These are phyloP conservation scores for Halophytophthora batemanensis DNA, from an alignment of 352 stramenopile species.

Conservation along the genomic window DNA sequence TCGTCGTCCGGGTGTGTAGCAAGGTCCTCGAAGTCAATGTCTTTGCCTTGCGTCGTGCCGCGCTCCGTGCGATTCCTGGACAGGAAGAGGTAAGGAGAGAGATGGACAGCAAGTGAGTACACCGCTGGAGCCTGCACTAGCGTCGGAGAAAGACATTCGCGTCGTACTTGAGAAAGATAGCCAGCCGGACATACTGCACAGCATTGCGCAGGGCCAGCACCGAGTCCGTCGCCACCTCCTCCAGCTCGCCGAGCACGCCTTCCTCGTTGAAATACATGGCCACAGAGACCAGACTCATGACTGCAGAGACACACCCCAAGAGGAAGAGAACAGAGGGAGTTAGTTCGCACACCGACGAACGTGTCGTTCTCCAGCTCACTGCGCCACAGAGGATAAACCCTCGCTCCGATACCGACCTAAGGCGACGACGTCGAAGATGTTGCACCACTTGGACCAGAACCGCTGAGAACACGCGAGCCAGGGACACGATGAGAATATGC, in stretches of 20 bases:
- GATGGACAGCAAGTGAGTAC: background rate
- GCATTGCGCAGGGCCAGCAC: slow-evolving; percentile 75
- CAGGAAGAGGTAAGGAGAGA: background rate
- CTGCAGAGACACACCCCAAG: slow-evolving; percentile 27
- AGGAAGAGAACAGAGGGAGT: background rate
- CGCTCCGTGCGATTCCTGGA: slow-evolving; percentile 56
- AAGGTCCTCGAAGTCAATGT: slow-evolving; percentile 64
- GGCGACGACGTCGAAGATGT: slow-evolving; percentile 81
- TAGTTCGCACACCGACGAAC: background rate
- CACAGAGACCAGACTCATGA: slow-evolving; percentile 76
- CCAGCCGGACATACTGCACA: slow-evolving; percentile 76
- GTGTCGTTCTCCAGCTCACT: too few relatives aligned
- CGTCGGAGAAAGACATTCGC: background rate
- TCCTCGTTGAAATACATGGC: slow-evolving; percentile 86
- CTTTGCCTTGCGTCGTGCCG: slow-evolving; percentile 40
- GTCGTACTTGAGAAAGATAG: slow-evolving; percentile 84
- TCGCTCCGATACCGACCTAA: too few relatives aligned
- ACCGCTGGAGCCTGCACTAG: background rate
- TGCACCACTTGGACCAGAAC: slow-evolving; percentile 85
- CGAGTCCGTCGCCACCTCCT: slow-evolving; percentile 76
- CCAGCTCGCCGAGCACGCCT: slow-evolving; percentile 72
- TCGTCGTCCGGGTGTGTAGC: slow-evolving; percentile 34
- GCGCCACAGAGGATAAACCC: too few relatives aligned
- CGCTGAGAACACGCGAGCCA: slow-evolving; percentile 30
- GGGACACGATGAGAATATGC: too few relatives aligned